Base-by-base conservation (phyloP, 1,139 yeast species). In the Diutina mesorugosa region DNA sequence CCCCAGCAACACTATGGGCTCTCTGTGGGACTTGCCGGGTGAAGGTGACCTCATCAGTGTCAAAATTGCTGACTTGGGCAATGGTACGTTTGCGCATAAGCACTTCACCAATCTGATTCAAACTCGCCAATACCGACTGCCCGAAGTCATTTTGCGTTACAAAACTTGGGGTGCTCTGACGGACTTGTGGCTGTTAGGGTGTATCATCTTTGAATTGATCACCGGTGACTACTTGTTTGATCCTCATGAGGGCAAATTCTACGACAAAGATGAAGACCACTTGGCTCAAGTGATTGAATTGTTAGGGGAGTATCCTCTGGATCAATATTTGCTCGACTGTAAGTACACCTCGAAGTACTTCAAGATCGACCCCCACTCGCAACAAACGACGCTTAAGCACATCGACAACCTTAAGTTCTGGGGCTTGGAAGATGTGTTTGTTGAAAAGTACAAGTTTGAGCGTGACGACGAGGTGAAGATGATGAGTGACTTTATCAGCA, bases 221-320 rank as follows among this genome's bases (percentile, higher is more conserved):
- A 88, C 96, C 3, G 95, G 95, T 4, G 96, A 90, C 68, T 89
- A 85, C 64, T 69, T 89, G 56, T 90, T 89, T 69, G 95, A 88
- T 66, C 96, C 96, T 10, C 86, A 82, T 58, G 79, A 78, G 57
- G 90, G 90, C 8, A 72, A 73, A 56, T 65, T 68, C 16, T 88
- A 85, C 65, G 71, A 78, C 59, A 86, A 87, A 66, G 90, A 87
- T 66, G 96, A 89, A 63, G 96, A 89, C 68, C 96, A 89, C 68
- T 69, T 89, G 61, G 96, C 95, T 0, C 96, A 88, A 65, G 83
- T 85, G 30, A 77, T 85, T 47, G 93, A 86, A 65, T 68, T 86
- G 16, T 69, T 84, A 55, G 87, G 90, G 5, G 73, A 72, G 21
- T 75, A 82, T 54, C 90, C 91, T 2, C 59, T 73, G 0, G 72